Evolutionary conservation across 352 stramenopile species (phyloP), one percentile per base, ranked within the genome.

Genomic region (Phytophthora sp.): DNA sequence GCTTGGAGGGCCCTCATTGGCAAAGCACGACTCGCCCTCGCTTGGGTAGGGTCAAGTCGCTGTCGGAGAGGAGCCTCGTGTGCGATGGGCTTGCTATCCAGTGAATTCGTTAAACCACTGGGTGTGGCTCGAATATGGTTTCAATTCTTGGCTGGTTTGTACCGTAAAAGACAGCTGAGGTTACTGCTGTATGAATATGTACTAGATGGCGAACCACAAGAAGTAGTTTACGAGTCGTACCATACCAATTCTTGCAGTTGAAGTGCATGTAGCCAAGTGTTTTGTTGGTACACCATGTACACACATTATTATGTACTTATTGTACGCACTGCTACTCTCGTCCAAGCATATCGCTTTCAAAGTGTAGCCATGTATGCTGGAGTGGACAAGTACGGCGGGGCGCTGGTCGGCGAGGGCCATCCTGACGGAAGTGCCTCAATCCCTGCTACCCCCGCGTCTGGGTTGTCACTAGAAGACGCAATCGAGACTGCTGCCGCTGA

Each of bases 381-480:
- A 2, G 76, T 88, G 38, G 86, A 94, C 82, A 94, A 94, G 79
- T 94, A 94, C 60, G 82, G 86, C 38, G 86, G 86, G 27, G 77
- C 76, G 2, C 47, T 94, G 30, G 86, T 86, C 23, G 86, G 86
- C 52, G 82, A 90, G 41, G 81, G 82, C 42, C 78, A 89, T 29
- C 69, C 81, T 8, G 69, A 78, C 21, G 72, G 71, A 7, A 65
- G 63, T 27, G 44, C 46, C 1, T 51, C 58, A 1, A 15, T 3
- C 29, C 9, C 57, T 7, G 53, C 59, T 30, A 50, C 67, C 4
- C 39, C 69, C 11, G 26, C 69, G 16, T 69, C 62, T 31, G 81
- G 83, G 0, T 42, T 92, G 16, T 89, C 79, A 16, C 69, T 94
- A 0, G 86, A 94, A 67, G 84, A 94, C 7, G 79, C 79, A 9